Evolutionary conservation across 495 filamentous ascomycete species (phyloP).

Genomic region (Alectoria sarmentosa): DNA sequence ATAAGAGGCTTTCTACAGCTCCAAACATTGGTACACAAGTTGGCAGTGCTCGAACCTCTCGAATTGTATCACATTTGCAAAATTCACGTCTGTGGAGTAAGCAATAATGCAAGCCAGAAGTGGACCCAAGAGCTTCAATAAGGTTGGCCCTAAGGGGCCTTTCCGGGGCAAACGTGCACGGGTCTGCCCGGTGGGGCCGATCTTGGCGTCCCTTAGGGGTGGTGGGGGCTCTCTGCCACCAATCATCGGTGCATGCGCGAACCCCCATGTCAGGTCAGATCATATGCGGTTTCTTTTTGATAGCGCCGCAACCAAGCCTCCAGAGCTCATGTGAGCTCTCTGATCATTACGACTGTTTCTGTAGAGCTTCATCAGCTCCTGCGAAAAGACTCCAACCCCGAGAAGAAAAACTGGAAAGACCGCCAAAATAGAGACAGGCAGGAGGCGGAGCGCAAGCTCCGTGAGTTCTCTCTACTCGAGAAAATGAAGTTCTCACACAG

Average conservation of each 20-base stretch:
- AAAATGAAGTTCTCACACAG: constrained; percentile 99
- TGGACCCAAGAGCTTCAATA: background rate
- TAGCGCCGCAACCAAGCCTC: background rate
- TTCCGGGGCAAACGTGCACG: background rate
- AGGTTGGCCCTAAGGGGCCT: background rate
- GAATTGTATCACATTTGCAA: too few relatives aligned
- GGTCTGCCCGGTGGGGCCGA: too few relatives aligned
- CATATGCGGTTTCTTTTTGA: background rate
- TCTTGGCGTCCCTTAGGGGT: too few relatives aligned
- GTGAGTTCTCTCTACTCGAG: constrained; percentile 32
- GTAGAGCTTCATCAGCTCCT: constrained; percentile 11
- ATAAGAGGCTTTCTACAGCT: background rate
- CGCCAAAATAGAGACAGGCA: background rate
- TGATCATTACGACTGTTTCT: constrained; percentile 3
- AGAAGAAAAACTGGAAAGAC: background rate
- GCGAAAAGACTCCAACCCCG: background rate
- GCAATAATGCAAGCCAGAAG: background rate
- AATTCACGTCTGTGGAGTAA: too few relatives aligned
- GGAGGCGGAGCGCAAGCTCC: constrained; percentile 24
- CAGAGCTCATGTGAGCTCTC: constrained; percentile 12
- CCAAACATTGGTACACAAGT: background rate
- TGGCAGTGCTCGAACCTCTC: background rate
- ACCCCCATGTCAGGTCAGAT: background rate
- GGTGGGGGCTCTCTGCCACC: background rate
- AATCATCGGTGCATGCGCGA: background rate